Base-by-base conservation (phyloP, 495 filamentous ascomycete genomes). In the Lasiosphaeria hispida region DNA sequence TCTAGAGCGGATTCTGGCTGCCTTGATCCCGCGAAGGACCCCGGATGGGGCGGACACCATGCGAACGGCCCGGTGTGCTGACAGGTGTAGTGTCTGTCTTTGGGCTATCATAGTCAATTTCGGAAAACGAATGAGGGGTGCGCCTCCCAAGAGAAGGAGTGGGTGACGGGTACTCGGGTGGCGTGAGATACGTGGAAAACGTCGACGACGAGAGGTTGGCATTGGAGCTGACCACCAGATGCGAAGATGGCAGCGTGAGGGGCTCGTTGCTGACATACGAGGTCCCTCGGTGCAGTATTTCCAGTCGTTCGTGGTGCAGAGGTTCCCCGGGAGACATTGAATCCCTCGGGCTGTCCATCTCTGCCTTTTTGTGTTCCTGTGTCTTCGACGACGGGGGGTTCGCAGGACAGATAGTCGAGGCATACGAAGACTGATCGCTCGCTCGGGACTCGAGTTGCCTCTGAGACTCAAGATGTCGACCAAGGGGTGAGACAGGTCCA, bases 191-290 rank as follows among this genome's bases (percentile, higher is more conserved):
- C n/a, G 56, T 43, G 0, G 62, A 48, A 10, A 59, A 48, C 7
- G 58, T 58, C 1, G 62, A 61, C 7, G 42, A 40, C 4, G 39
- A 64, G 13, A 35, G 17, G 13, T 33, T 67, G 50, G 23, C 42
- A 8, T 40, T 39, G 14, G n/a, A 15, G 19, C 50, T 48, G 51
- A 38, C n/a, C 36, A 35, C 18, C 15, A 60, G 39, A 1, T 55
- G 51, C 2, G 66, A 69, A 4, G 66, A 68, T 14, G 66, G 71
- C 1, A 69, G 64, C 7, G 52, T 61, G 7, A 73, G 53, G 1
- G 72, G 64, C 50, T 75, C 65, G 8, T 63, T 49, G 41, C 53
- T 57, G 14, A 73, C 56, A 41, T 66, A 70, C 1, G 70, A 69
- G 1, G 53, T 55, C 0, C 63, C 61, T 10, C 58, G 62, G 18